Conservation (phyloP, 306 rosid genomes). For the Corylus americana region DNA sequence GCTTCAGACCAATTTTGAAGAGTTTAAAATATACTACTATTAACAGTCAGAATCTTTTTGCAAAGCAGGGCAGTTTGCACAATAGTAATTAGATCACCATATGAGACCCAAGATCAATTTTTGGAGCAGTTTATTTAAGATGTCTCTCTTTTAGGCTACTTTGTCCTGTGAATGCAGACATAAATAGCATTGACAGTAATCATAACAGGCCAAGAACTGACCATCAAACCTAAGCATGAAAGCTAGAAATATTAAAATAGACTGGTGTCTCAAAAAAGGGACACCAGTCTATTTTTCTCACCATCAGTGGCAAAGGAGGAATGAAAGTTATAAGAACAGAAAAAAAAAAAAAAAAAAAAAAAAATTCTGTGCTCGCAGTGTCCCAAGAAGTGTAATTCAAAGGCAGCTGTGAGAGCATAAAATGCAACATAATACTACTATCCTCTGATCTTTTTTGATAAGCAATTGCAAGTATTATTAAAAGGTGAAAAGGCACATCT, state of each 20-base stretch:
- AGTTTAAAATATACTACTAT: neutral
- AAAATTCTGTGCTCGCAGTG: neutral
- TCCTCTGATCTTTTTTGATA: neutral
- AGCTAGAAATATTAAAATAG: no score
- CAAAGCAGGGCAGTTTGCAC: neutral
- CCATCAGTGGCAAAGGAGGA: neutral
- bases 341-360: no score
- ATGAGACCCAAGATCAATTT: neutral
- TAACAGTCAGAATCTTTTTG: neutral
- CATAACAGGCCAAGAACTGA: neutral
- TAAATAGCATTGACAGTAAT: neutral
- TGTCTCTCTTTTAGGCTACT: neutral
- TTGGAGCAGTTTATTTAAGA: neutral
- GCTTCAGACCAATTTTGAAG: neutral
- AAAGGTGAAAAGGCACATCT: no score
- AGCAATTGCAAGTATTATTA: no score
- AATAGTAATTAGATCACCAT: neutral
- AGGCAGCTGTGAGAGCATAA: neutral
- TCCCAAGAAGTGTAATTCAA: constrained; percentile 1
- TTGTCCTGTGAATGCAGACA: neutral
- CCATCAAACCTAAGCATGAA: neutral
- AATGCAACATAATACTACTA: neutral
- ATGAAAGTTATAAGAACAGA: neutral
- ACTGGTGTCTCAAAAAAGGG: no score
- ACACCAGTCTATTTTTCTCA: neutral